phyloP scores from a whole-genome alignment of 176 grass and related monocot species.

The Coix lacrymajobi region DNA sequence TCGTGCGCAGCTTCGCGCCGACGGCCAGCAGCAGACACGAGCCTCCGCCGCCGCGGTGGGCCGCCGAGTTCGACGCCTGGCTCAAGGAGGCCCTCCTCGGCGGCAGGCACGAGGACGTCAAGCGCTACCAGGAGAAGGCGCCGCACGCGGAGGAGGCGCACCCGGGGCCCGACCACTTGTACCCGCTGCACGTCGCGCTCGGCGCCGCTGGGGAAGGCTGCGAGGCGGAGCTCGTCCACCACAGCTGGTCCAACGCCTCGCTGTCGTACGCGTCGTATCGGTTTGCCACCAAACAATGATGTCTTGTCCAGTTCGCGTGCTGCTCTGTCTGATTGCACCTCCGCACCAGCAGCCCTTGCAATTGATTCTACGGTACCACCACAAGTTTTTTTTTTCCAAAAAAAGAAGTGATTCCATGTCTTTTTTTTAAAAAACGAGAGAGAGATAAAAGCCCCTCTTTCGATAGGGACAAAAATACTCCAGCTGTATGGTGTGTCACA shows the following conservation, averaged over 20 bases:
- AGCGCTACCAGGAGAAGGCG: constrained; percentile 40
- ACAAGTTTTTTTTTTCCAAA: not conserved
- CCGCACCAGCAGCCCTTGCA: not conserved
- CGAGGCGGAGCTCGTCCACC: constrained; percentile 57
- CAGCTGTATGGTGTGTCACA: not conserved
- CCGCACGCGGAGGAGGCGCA: constrained; percentile 59
- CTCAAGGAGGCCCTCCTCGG: constrained; percentile 55
- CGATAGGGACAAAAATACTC: too few relatives aligned
- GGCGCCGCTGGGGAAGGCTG: constrained; percentile 60
- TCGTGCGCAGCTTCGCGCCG: not conserved
- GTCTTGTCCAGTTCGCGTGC: too few relatives aligned
- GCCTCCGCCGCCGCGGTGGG: constrained; percentile 35
- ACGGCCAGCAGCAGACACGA: not conserved
- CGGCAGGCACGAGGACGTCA: constrained; percentile 68
- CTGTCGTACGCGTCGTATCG: not conserved
- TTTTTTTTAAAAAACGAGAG: too few relatives aligned
- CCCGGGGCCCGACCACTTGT: constrained; percentile 72
- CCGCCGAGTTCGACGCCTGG: constrained; percentile 69
- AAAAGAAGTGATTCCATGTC: not conserved
- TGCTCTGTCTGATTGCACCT: not conserved
- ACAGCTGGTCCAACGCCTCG: constrained; percentile 45
- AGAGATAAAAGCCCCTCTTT: too few relatives aligned
- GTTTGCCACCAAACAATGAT: not conserved
- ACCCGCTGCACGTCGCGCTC: constrained; percentile 81
- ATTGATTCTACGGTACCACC: not conserved